Evolutionary conservation across 495 filamentous ascomycete genomes (phyloP).

Genomic region (Tuber borchii): DNA sequence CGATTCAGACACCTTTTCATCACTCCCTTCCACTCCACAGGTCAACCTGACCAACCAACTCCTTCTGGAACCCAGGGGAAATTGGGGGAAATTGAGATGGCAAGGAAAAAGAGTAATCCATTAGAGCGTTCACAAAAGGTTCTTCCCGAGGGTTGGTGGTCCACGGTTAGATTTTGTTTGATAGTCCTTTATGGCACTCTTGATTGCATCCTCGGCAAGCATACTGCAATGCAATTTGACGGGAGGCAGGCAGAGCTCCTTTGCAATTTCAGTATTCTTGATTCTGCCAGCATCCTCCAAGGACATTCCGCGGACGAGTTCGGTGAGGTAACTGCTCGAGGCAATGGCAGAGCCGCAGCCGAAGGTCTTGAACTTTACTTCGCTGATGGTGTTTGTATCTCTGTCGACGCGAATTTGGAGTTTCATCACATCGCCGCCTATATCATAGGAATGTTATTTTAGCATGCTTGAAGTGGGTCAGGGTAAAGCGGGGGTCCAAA

Average conservation of each 20-base stretch:
- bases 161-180: constrained; percentile 62
- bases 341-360: constrained; percentile 95
- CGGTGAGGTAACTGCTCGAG: constrained; percentile 80
- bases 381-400: constrained; percentile 76
- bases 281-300: constrained; percentile 85
- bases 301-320: constrained; percentile 92
- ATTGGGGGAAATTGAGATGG: background rate
- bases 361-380: constrained; percentile 98
- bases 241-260: constrained; percentile 89
- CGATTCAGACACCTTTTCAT: background rate
- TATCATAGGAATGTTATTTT: background rate
- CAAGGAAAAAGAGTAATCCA: constrained; percentile 2
- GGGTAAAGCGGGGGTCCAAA: constrained; percentile 6
- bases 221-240: constrained; percentile 99
- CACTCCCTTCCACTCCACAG: background rate
- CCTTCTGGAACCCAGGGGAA: background rate
- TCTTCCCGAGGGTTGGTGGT: constrained; percentile 26
- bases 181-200: constrained; percentile 97
- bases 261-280: constrained; percentile 90
- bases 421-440: constrained; percentile 92
- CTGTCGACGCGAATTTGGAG: constrained; percentile 96
- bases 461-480: background rate
- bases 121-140: constrained; percentile 5
- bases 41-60: background rate
- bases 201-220: constrained; percentile 98